Evolutionary conservation across 129 eudicot species (phyloP), one percentile per base, ranked within the genome.

Genomic region (Flaveria robusta): DNA sequence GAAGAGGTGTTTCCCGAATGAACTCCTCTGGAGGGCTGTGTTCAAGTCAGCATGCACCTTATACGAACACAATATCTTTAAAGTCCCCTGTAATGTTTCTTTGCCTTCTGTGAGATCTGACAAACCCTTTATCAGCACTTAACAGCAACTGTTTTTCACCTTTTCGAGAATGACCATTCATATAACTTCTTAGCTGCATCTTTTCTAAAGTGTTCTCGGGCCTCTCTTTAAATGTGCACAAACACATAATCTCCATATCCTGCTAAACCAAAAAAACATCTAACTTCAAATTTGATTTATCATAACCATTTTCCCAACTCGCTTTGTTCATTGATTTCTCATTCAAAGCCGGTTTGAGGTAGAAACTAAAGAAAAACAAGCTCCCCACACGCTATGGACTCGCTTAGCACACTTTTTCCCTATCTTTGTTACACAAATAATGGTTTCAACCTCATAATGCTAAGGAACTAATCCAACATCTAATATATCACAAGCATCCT

Each of bases 11-110:
- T 78, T 90, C 91, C 66, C 96, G 79, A 39, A 84, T 75, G 62
- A 90, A 90, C 56, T 90, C 93, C 2, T 93, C 93, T 0, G 85
- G 96, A 8, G 96, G 96, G 81, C 91, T 88, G 70, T 88, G 93
- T 78, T 88, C 96, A 1, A 15, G 52, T 62, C 13, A 89, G 91
- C 87, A 80, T 77, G 70, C 93, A 84, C 49, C 87, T 91, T 0
- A 80, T 86, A 78, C 96, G 88, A 46, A 86, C 87, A 78, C 89
- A 90, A 72, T 89, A 74, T 65, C 88, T 83, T 67, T 90, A 89
- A 1, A 89, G 83, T 52, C 95, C 95, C 82, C 95, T 70, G 46
- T 89, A 89, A 56, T 89, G 91, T 67, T 88, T 49, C 88, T 84
- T 80, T 87, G 88, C 91, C 84, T 87, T 72, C 84, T 84, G 71